Evolutionary conservation across 352 stramenopile genomes (phyloP).

Genomic region (Pythium folliculosum): DNA sequence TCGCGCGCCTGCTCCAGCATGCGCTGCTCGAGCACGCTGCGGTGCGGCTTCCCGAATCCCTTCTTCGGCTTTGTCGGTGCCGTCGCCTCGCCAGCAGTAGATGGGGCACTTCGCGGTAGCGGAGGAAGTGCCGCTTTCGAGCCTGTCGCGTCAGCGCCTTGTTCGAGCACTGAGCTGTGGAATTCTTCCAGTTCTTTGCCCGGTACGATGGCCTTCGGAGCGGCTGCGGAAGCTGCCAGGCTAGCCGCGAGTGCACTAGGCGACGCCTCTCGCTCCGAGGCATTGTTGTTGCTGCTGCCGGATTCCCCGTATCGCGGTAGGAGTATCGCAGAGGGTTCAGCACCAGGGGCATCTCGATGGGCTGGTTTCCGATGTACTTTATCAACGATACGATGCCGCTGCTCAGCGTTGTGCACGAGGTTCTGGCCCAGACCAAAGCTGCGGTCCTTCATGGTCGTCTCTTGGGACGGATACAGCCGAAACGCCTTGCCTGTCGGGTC

Average conservation of each 20-base stretch:
- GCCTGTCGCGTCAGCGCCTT: not conserved
- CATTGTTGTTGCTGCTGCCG: conserved; percentile 29
- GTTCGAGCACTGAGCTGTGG: conserved; percentile 16
- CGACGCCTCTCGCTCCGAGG: not conserved
- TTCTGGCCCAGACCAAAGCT: conserved; percentile 71
- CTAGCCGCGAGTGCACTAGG: not conserved
- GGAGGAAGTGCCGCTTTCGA: conserved; percentile 8
- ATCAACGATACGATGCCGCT: conserved; percentile 26
- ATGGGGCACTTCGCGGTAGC: not conserved
- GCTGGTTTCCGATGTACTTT: conserved; percentile 25
- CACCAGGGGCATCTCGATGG: conserved; percentile 10
- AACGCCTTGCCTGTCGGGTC: conserved; percentile 64
- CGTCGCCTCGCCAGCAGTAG: not conserved
- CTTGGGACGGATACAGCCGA: conserved; percentile 69
- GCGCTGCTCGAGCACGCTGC: conserved; percentile 65
- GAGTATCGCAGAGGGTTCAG: conserved; percentile 15
- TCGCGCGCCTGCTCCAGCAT: conserved; percentile 47
- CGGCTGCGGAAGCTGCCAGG: not conserved
- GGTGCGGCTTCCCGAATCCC: conserved; percentile 49
- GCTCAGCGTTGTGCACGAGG: conserved; percentile 34
- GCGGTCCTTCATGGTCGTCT: conserved; percentile 68
- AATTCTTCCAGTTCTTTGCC: conserved; percentile 32
- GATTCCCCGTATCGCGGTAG: conserved; percentile 18
- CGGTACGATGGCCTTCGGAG: conserved; percentile 8
- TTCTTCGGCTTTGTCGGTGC: conserved; percentile 22